A percentile compares a stretch with the other conserved stretches of the same genome.
These are phyloP conservation scores for Claviceps paspali DNA, from an alignment of 2,329 filamentous ascomycete genomes.

Conservation along the genomic window DNA sequence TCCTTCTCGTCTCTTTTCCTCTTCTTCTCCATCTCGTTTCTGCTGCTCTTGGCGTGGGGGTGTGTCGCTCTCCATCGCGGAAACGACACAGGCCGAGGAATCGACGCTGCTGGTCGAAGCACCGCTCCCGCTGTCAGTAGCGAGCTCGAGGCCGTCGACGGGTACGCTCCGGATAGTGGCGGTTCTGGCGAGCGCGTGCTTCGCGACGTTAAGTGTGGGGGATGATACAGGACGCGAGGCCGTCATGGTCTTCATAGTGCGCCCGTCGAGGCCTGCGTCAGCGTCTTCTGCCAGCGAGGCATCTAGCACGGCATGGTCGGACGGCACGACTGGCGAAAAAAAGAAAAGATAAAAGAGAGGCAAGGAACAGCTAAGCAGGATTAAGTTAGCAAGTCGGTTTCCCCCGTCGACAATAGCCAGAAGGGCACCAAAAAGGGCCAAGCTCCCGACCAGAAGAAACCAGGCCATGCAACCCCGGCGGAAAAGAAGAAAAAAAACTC, in stretches of 20 bases:
- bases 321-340: no score
- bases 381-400: constrained; percentile 1
- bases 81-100: constrained; percentile 35
- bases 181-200: constrained; percentile 19
- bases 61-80: constrained; percentile 22
- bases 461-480: no score
- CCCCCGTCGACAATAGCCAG: no score
- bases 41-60: not conserved
- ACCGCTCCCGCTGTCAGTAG: constrained; percentile 31
- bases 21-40: not conserved
- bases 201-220: constrained; percentile 15
- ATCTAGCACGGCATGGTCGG: constrained; percentile 14
- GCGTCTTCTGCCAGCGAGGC: constrained; percentile 16
- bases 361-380: constrained; percentile 2
- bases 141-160: constrained; percentile 35
- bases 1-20: constrained; percentile 6
- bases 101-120: constrained; percentile 40
- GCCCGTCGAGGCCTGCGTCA: constrained; percentile 24
- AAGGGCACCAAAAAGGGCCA: no score
- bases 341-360: no score
- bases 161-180: constrained; percentile 41
- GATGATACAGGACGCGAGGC: constrained; percentile 5
- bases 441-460: no score
- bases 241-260: constrained; percentile 26
- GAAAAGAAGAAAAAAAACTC: no score